Evolutionary conservation across 805 yeast genomes (phyloP).

Genomic region (Lipomyces starkeyi): DNA sequence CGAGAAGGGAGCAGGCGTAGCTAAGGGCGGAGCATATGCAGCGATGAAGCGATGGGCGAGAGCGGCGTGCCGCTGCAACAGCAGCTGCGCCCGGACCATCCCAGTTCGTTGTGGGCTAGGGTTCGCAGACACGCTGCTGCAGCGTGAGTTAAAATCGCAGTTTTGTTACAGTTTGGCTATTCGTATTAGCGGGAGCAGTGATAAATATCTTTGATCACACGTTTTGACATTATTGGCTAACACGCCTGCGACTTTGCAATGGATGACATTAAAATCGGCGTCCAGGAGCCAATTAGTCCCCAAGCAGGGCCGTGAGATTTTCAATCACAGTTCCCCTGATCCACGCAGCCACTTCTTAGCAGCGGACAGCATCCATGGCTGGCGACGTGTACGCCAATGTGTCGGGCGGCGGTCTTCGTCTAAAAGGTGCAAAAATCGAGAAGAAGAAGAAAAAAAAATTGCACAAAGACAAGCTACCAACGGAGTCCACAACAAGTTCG

Average conservation of each 20-base stretch:
- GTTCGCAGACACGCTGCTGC: neutral
- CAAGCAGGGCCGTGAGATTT: conserved; percentile 2
- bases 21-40: neutral
- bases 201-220: neutral
- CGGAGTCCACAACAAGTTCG: neutral
- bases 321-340: neutral
- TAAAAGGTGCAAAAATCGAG: conserved; percentile 32
- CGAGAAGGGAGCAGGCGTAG: neutral
- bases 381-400: conserved; percentile 26
- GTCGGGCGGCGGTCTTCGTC: conserved; percentile 26
- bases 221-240: neutral
- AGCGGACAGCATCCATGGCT: conserved; percentile 11
- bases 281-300: conserved; percentile 19
- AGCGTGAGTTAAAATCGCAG: neutral
- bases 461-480: conserved; percentile 7
- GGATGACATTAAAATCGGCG: neutral
- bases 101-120: conserved; percentile 26
- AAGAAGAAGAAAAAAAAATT: conserved; percentile 25
- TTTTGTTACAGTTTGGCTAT: neutral
- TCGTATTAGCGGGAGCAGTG: neutral
- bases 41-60: conserved; percentile 11
- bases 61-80: neutral
- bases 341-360: neutral
- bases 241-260: neutral
- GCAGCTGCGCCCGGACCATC: conserved; percentile 5